Evolutionary conservation across 2,329 filamentous ascomycete genomes (phyloP), one percentile per base, ranked within the genome.

Genomic region (Aspergillus sp.): DNA sequence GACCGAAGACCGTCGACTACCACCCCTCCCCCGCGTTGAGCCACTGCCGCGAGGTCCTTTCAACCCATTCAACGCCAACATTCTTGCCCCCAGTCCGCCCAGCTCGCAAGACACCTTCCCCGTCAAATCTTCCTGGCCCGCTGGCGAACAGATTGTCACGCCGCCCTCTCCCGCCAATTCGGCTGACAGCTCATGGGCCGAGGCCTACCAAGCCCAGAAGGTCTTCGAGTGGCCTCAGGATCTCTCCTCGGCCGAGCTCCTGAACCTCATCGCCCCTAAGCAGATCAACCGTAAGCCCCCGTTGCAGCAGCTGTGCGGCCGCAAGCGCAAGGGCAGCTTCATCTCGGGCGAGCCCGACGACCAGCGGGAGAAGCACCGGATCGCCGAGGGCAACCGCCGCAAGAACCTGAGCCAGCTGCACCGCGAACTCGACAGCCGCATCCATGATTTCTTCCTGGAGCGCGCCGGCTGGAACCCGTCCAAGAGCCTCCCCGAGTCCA

Each of bases 341-440:
- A 56, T 63, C 44, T 65, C 67, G 7, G 55, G 53, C 7, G 69
- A 72, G 32, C 57, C 57, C 14, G 70, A 72, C 53, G 70, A 72
- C 43, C 69, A 73, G 59, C 63, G 69, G 7, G 70, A 73, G 55
- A 73, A 72, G 60, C 70, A 73, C 55, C 68, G 70, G 20, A 70
- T 73, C 26, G 70, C 70, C 6, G 70, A 73, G 58, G 70, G 69
- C 30, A 72, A 72, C 52, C 64, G 70, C 17, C 68, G 70, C 19
- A 71, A 72, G 59, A 73, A 72, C 51, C 66, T 73, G 3, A 73
- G 70, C 56, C 65, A 70, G 54, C 57, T 72, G 20, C 68, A 71
- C 49, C 68, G 68, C 14, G 68, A 72, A 51, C 50, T 73, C 16
- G 70, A 73, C 49, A 65, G 63, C 54, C 67, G 70, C 3, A 65